Evolutionary conservation across 2,329 filamentous ascomycete genomes (phyloP), one percentile per base, ranked within the genome.

Genomic region (Didymella pinodella): DNA sequence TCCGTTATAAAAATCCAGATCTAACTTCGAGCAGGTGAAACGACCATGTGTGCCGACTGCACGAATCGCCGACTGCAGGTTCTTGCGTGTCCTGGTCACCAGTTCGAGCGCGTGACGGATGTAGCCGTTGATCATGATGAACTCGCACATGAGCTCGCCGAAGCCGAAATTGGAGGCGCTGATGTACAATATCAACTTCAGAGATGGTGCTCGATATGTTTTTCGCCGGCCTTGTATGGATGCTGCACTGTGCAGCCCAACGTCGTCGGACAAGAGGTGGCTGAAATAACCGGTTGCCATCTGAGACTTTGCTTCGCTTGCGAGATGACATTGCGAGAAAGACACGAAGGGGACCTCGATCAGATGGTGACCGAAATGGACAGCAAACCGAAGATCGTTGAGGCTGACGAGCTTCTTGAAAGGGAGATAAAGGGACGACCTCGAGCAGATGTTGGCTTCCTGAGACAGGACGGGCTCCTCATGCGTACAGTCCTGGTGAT

Each of bases 121-220:
- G 18, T 52, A 0, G 22, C 16, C 7, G 26, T 7, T 2, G 14
- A 36, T 7, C 64, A 64, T 32, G 61, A 64, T 0, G 46, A 41
- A 1, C 44, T 62, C 0, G 34, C 50, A 1, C 52, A 68, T 0
- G 61, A 66, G 12, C 58, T 75, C 6, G 22, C 63, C 3, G 26
- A 7, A 2, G 64, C 66, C 5, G 57, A 63, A 12, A 49, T 58
- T 1, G 22, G 61, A 2, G 64, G 67, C 0, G 16, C 20, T 0
- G 58, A 51, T 0, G 46, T 65, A 25, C 57, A 57, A 6, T 48
- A 62, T 7, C 57, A 75, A 45, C 61, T 71, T 0, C 50, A 64
- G 41, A 61, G 65, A 0, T 75, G 71, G 72, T 76, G 74, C 49
- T 69, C 70, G 0, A 56, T 75, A 57, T 76, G 74, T 54, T 70